Evolutionary conservation across 1,284 basidiomycete genomes (phyloP), one percentile per base, ranked within the genome.

Genomic region (Puccinia horiana): DNA sequence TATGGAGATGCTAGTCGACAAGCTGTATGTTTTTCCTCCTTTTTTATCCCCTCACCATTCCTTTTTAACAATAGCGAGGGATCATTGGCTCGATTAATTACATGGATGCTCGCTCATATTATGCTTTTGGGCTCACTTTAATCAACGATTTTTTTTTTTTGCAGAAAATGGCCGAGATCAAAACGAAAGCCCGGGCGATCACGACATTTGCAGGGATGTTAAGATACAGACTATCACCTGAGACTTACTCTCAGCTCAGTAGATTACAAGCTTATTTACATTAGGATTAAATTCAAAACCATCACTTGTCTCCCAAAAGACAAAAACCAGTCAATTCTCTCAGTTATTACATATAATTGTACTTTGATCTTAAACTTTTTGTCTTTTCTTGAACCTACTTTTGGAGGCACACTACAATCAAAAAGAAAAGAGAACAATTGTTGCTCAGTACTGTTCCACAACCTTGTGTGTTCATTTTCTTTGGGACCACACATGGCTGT

Each of bases 141-240:
- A 83, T 84, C 49, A 35, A 83, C 76, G 18, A 8, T 26, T 67
- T 52, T 29, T 44, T 54, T 3, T 49, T 52, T 37, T 0, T 23
- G 16, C 26, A 78, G 58, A 58, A 69, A 44, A 72, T 77, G 56
- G 35, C 61, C 26, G 44, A 58, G 72, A 65, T 76, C 40, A 61
- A 63, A 40, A 40, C 52, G 23, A 32, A 52, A 47, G 32, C 49
- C 37, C 29, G 40, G 29, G 20, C 44, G 12, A 84, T 85, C 91
- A 93, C 44, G 94, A 97, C 87, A 92, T 96, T 83, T 96, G 96
- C 88, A 93, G 93, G 76, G 94, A 96, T 88, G 89, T 96, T 56
- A 67, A 78, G 44, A 72, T 83, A 78, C 65, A 79, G 75, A 61
- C 73, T 80, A 61, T 72, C 67, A 11, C 78, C 78, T 70, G 78